Conservation (phyloP, 1,139 yeast genomes). For the Hyphopichia buzzinii region DNA sequence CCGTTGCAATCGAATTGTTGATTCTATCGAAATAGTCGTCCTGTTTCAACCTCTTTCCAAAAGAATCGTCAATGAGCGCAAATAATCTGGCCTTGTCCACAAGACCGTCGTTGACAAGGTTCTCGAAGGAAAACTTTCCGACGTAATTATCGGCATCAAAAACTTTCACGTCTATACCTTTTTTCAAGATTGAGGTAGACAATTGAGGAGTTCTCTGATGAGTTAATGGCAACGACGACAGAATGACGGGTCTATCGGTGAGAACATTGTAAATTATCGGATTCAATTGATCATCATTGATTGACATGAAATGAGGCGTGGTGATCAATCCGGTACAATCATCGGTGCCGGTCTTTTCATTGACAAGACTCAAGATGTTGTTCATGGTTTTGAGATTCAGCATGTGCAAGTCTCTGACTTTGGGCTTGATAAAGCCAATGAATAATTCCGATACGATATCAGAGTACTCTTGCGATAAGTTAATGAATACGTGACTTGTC, state of each 20-base stretch:
- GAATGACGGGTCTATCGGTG: conserved; percentile 89
- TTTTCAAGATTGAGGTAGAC: conserved; percentile 76
- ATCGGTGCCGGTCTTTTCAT: conserved; percentile 31
- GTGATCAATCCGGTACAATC: conserved; percentile 46
- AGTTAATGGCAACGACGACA: conserved; percentile 86
- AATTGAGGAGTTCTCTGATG: conserved; percentile 60
- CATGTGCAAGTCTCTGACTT: conserved; percentile 49
- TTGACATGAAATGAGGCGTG: conserved; percentile 44
- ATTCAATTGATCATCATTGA: conserved; percentile 51
- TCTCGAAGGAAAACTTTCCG: conserved; percentile 39
- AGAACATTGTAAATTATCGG: conserved; percentile 86
- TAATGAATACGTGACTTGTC: conserved; percentile 85
- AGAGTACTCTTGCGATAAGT: conserved; percentile 76
- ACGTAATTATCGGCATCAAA: conserved; percentile 34
- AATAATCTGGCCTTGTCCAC: conserved; percentile 60
- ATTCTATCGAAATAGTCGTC: conserved; percentile 66
- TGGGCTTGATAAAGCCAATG: conserved; percentile 49
- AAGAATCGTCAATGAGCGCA: conserved; percentile 71
- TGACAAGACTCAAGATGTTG: conserved; percentile 31
- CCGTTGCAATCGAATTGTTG: conserved; percentile 63
- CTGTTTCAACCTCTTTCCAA: conserved; percentile 63
- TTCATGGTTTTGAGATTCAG: conserved; percentile 56
- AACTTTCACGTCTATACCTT: conserved; percentile 67
- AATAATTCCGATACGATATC: conserved; percentile 62
- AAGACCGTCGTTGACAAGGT: conserved; percentile 44